phyloP scores from a whole-genome alignment of 2,329 filamentous ascomycete species.

The Nemania diffusa region DNA sequence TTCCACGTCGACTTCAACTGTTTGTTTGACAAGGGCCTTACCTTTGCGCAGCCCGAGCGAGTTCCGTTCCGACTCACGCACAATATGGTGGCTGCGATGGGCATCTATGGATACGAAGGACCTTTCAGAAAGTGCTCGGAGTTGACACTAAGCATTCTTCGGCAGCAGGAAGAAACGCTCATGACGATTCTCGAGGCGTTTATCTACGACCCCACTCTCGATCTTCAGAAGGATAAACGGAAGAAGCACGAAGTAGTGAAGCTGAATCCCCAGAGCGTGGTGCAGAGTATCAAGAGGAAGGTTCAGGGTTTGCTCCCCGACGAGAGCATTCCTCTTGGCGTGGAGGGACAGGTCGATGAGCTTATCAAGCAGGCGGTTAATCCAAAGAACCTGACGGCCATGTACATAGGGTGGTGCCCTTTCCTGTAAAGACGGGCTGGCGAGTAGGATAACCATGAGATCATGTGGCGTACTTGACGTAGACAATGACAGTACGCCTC shows the following conservation, averaged over 20 bases:
- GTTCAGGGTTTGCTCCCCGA: constrained; percentile 83
- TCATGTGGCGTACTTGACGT: neutral
- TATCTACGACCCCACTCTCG: constrained; percentile 94
- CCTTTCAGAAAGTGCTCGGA: constrained; percentile 93
- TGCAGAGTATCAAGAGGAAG: constrained; percentile 89
- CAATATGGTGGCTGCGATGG: constrained; percentile 99
- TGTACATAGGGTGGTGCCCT: constrained; percentile 96
- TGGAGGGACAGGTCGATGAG: constrained; percentile 97
- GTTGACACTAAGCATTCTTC: constrained; percentile 82
- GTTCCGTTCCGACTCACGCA: constrained; percentile 97
- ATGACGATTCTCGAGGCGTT: constrained; percentile 99
- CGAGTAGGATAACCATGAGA: no score
- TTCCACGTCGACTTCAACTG: constrained; percentile 99
- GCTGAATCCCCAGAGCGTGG: constrained; percentile 75
- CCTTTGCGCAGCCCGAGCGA: constrained; percentile 91
- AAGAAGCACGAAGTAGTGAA: constrained; percentile 61
- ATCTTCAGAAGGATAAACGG: constrained; percentile 81
- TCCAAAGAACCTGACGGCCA: constrained; percentile 80
- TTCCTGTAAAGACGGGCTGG: constrained; percentile 57
- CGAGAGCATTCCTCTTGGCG: constrained; percentile 91
- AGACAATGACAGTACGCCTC: neutral
- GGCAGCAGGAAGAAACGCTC: constrained; percentile 93
- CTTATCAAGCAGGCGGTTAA: constrained; percentile 88
- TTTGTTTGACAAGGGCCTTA: constrained; percentile 96
- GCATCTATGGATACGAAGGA: constrained; percentile 91